Conservation (phyloP, 1,139 yeast genomes). For the Yamadazyma aaseri region DNA sequence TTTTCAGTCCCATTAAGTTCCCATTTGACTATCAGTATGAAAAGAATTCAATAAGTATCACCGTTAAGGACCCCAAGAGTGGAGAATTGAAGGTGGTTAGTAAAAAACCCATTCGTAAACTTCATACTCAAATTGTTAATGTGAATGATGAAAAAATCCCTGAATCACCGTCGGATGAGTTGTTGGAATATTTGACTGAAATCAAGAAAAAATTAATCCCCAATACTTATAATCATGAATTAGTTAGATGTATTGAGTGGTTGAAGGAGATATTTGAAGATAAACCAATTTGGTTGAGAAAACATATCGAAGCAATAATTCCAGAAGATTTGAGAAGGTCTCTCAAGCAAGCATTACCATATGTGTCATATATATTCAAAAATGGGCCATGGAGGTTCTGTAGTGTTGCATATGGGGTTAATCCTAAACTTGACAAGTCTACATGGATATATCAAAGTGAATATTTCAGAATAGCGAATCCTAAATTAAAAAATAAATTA, state of each 20-base stretch:
- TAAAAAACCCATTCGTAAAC: conserved; percentile 36
- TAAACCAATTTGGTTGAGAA: conserved; percentile 86
- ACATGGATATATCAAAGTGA: conserved; percentile 80
- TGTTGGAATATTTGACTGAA: conserved; percentile 31
- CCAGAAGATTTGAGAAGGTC: conserved; percentile 51
- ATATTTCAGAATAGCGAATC: conserved; percentile 61
- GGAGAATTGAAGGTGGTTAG: conserved; percentile 49
- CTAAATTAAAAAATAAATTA: conserved; percentile 18
- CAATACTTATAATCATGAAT: conserved; percentile 27
- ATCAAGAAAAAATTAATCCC: conserved; percentile 22
- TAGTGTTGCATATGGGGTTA: conserved; percentile 75
- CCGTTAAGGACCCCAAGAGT: conserved; percentile 61
- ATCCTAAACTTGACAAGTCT: conserved; percentile 49
- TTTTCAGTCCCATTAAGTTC: conserved; percentile 70
- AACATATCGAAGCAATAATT: conserved; percentile 63
- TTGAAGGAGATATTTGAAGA: conserved; percentile 55
- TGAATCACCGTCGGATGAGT: conserved; percentile 33
- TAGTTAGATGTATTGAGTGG: conserved; percentile 52
- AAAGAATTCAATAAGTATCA: conserved; percentile 50
- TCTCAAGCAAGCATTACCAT: conserved; percentile 76
- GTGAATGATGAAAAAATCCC: conserved; percentile 32
- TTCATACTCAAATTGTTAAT: conserved; percentile 48
- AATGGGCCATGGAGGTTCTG: conserved; percentile 97
- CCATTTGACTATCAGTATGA: conserved; percentile 64
- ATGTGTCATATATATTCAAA: conserved; percentile 73